A percentile compares a stretch with the other conserved stretches of the same genome.
These are phyloP conservation scores for Aspergillus uvarum DNA, from an alignment of 2,329 filamentous ascomycete species.

Conservation along the genomic window DNA sequence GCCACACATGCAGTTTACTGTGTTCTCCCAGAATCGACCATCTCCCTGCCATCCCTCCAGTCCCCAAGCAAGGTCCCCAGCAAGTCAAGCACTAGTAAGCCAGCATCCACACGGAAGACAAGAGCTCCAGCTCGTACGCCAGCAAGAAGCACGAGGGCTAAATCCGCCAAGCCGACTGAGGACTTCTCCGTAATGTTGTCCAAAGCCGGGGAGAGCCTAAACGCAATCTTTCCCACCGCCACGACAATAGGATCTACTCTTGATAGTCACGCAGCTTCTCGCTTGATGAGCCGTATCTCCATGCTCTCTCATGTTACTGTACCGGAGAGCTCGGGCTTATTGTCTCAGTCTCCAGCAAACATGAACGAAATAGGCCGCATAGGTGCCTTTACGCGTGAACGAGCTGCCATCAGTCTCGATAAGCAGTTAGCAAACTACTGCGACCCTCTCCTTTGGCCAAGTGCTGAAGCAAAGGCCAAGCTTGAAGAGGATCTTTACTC, in stretches of 20 bases:
- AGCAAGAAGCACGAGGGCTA: slow-evolving; percentile 26
- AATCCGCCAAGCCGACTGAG: slow-evolving; percentile 31
- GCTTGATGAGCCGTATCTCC: slow-evolving; percentile 42
- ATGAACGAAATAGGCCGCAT: slow-evolving; percentile 45
- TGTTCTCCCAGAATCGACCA: slow-evolving; percentile 86
- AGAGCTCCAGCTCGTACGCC: slow-evolving; percentile 30
- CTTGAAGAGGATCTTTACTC: slow-evolving; percentile 48
- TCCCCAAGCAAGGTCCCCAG: slow-evolving; percentile 26
- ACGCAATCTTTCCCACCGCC: slow-evolving; percentile 33
- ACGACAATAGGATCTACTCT: slow-evolving; percentile 40
- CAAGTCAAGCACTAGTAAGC: slow-evolving; percentile 39
- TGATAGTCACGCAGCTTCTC: slow-evolving; percentile 40
- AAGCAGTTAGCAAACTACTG: slow-evolving; percentile 45
- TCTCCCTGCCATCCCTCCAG: slow-evolving; percentile 74
- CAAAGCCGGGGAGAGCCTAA: slow-evolving; percentile 36
- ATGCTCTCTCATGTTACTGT: slow-evolving; percentile 45
- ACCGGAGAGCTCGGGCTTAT: slow-evolving; percentile 26
- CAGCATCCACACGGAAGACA: slow-evolving; percentile 25
- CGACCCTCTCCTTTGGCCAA: slow-evolving; percentile 53
- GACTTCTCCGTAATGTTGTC: slow-evolving; percentile 40
- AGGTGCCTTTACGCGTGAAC: slow-evolving; percentile 42
- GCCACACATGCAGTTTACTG: slow-evolving; percentile 80
- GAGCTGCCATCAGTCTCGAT: slow-evolving; percentile 44
- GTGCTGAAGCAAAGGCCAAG: slow-evolving; percentile 21
- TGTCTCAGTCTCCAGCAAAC: slow-evolving; percentile 35